phyloP scores from a whole-genome alignment of 805 yeast genomes.

The Cyberlindnera maritima region DNA sequence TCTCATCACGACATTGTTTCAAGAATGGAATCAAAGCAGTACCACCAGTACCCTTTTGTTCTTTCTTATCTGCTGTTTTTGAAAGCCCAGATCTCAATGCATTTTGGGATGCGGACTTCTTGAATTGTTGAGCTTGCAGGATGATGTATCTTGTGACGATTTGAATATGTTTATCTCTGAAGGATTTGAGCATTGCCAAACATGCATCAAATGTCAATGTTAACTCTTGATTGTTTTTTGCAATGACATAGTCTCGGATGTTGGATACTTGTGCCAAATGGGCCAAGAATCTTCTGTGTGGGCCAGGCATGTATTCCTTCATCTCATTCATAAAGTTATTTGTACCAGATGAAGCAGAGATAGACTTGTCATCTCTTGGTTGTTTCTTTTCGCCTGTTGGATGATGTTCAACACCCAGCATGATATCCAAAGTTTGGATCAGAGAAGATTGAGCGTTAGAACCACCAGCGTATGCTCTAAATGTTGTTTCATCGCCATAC shows the following conservation, averaged over 20 bases:
- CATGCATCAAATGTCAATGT: constrained; percentile 81
- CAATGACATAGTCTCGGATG: constrained; percentile 61
- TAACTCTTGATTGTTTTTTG: constrained; percentile 50
- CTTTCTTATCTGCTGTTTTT: constrained; percentile 48
- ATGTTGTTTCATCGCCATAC: constrained; percentile 63
- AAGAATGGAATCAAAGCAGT: constrained; percentile 87
- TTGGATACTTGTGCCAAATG: constrained; percentile 56
- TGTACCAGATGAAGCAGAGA: constrained; percentile 30
- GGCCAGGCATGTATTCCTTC: constrained; percentile 88
- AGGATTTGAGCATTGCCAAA: constrained; percentile 80
- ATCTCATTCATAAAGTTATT: constrained; percentile 72
- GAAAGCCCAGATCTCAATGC: constrained; percentile 63
- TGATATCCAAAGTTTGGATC: constrained; percentile 80
- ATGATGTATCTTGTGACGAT: constrained; percentile 86
- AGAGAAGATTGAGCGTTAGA: constrained; percentile 92
- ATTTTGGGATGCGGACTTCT: constrained; percentile 49
- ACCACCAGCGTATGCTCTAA: constrained; percentile 75
- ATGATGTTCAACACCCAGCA: constrained; percentile 72
- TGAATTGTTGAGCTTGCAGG: constrained; percentile 64
- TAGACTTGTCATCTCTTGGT: constrained; percentile 17
- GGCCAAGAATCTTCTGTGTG: constrained; percentile 71
- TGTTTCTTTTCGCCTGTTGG: constrained; percentile 62
- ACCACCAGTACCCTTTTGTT: constrained; percentile 88
- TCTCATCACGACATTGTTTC: constrained; percentile 94
- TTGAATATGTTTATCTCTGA: constrained; percentile 92